Conservation (phyloP, 23 red algal genomes). For the Gracilaria caudata region DNA sequence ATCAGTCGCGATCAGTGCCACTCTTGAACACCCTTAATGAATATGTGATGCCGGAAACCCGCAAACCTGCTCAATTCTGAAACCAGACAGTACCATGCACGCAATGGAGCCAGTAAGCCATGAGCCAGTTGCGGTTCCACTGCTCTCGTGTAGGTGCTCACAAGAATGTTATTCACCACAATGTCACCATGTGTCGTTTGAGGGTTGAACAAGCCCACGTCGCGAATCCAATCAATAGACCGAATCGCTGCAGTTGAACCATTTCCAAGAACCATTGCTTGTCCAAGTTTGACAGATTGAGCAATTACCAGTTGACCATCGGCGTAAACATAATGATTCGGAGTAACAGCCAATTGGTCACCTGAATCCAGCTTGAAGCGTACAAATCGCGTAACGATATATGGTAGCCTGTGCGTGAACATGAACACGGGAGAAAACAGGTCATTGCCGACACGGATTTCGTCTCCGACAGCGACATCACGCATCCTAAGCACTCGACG, state of each 20-base stretch:
- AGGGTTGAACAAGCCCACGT: constrained; percentile 37
- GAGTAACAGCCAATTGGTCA: constrained; percentile 6
- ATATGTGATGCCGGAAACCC: background rate
- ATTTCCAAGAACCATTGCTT: constrained; percentile 35
- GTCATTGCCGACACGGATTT: constrained; percentile 3
- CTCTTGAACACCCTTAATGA: background rate
- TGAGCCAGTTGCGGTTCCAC: constrained; percentile 22
- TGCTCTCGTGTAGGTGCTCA: constrained; percentile 33
- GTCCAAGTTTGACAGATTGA: constrained; percentile 13
- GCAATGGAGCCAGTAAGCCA: constrained; percentile 21
- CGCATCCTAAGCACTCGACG: background rate
- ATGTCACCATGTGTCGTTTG: constrained; percentile 57
- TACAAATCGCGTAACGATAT: constrained; percentile 17
- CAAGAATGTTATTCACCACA: constrained; percentile 28
- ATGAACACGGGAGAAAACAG: constrained; percentile 38
- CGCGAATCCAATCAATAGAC: background rate
- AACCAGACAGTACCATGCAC: constrained; percentile 4
- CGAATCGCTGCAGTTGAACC: background rate
- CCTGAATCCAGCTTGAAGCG: constrained; percentile 26
- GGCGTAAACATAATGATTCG: constrained; percentile 56
- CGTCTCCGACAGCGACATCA: constrained; percentile 25
- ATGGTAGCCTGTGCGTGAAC: constrained; percentile 42
- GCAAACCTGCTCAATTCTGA: background rate
- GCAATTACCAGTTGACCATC: constrained; percentile 24
- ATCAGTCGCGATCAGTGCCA: too few species aligned